phyloP scores from a whole-genome alignment of 1,139 yeast genomes.

The Yamadazyma atlantica region DNA sequence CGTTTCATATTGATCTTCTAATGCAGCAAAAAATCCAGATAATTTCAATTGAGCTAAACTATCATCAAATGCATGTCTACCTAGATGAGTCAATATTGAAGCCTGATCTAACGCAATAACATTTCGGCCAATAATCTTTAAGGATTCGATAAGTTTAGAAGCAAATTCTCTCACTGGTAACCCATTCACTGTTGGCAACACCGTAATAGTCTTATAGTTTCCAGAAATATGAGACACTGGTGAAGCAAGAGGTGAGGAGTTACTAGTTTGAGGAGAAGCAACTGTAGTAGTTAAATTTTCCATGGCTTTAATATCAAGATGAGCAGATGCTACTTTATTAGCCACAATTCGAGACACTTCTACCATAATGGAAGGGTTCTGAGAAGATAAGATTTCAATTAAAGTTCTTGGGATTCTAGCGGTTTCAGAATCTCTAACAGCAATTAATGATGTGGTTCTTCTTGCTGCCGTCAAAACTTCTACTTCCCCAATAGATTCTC shows the following conservation, averaged over 20 bases:
- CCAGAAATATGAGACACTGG: slow-evolving; percentile 29
- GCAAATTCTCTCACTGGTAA: slow-evolving; percentile 88
- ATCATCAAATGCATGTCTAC: slow-evolving; percentile 91
- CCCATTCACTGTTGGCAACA: slow-evolving; percentile 76
- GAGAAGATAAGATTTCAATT: slow-evolving; percentile 79
- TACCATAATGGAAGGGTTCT: slow-evolving; percentile 87
- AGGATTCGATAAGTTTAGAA: slow-evolving; percentile 63
- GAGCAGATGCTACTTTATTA: slow-evolving; percentile 47
- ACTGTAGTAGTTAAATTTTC: slow-evolving; percentile 17
- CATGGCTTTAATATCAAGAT: slow-evolving; percentile 14
- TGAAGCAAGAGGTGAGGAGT: slow-evolving; percentile 15
- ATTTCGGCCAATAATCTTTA: slow-evolving; percentile 68
- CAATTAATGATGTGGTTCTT: slow-evolving; percentile 73
- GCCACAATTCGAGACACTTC: slow-evolving; percentile 90
- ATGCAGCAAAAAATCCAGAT: slow-evolving; percentile 84
- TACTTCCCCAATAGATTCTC: slow-evolving; percentile 92
- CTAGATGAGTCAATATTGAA: slow-evolving; percentile 74
- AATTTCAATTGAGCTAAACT: slow-evolving; percentile 75
- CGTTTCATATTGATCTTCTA: slow-evolving; percentile 86
- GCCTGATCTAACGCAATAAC: slow-evolving; percentile 83
- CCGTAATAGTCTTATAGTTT: slow-evolving; percentile 78
- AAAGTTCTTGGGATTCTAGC: slow-evolving; percentile 90
- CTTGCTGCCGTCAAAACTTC: slow-evolving; percentile 87
- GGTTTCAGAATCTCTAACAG: slow-evolving; percentile 90
- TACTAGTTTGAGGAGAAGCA: slow-evolving; percentile 14